Base-by-base conservation (phyloP, 441 rosid genomes). In the Eruca vesicaria region DNA sequence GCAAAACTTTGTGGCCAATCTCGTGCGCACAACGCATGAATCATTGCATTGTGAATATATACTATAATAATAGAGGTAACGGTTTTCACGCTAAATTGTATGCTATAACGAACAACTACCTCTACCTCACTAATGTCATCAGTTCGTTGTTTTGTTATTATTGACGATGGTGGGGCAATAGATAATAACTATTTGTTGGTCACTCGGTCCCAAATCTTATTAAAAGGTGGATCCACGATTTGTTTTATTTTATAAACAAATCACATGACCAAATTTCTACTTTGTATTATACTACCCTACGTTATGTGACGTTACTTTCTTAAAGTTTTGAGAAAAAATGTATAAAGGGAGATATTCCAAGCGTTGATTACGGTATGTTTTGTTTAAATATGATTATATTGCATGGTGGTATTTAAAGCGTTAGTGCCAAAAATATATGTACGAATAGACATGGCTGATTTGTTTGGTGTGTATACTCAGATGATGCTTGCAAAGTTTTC, bases 351-450 rank as follows among this genome's bases (percentile, higher is more conserved):
- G 20, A 66, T 77, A 9, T 50, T 50, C 66, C 14, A 38, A 77
- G 80, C 80, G 80, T 77, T 72, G 60, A 71, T 77, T 77, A 72
- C 80, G 80, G 80, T 71, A 33, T 15, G 19, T 66, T 52, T 60
- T 71, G 14, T 69, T 19, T 64, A 7, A 18, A 14, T 16, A 70
- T 63, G 71, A 33, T 48, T 58, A 45, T 10, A 0, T 58, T 4
- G 5, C 62, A 11, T 65, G 9, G 68, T 65, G 72, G 76, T 71
- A 48, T 65, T 43, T 58, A 45, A 45, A 57, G 63, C 67, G 32
- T 32, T 68, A 18, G 63, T 50, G 63, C 62, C 57, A 64, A 64
- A 21, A 19, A 57, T 23, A 57, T 57, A 64, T 53, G 29, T n/a
- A 48, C 43, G 45, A 35, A 12, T 35, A 60, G 56, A 68, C 63